Evolutionary conservation across 345 rosid genomes (phyloP), one percentile per base, ranked within the genome.

Genomic region (Eucalyptus curtisii): DNA sequence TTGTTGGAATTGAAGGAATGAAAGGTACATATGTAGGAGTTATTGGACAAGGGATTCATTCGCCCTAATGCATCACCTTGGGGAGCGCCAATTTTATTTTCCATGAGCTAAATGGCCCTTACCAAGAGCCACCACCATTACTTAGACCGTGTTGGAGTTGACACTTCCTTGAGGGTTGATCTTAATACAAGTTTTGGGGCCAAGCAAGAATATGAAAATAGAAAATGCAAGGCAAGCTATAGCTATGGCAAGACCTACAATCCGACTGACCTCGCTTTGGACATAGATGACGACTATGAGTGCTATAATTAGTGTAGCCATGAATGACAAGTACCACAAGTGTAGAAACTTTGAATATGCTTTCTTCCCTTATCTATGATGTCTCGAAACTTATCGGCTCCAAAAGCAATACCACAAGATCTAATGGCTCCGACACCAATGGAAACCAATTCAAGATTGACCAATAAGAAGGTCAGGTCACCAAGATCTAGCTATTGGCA

Each of bases 311-410:
- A 94, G 92, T 11, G 95, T 92, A 37, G 93, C 89, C 10, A 93
- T 93, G 88, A 95, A 95, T 40, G 92, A 90, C 88, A 95, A 92
- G 90, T 95, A 95, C 96, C 96, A 94, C 97, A 94, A 95, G 68
- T 92, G 92, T 93, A 95, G 92, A 95, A 95, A 87, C 94, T 95
- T 82, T 92, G 93, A 6, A 95, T 89, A 25, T 91, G 93, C n/a
- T 91, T 84, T 86, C 87, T 90, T 71, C 95, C 96, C 55, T 92
- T 93, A 8, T 90, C 89, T 1, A 94, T 94, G 7, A 30, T 59
- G 49, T 92, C 88, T 86, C 94, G 93, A 53, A 95, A 95, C 86
- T 95, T 96, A 90, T 95, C 96, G 13, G 93, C 94, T 15, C 95
- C 96, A 40, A 93, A 93, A 30, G 94, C 94, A n/a, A 94, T 86